Conservation (phyloP, 257 asterid genomes). For the Solanum acaule region DNA sequence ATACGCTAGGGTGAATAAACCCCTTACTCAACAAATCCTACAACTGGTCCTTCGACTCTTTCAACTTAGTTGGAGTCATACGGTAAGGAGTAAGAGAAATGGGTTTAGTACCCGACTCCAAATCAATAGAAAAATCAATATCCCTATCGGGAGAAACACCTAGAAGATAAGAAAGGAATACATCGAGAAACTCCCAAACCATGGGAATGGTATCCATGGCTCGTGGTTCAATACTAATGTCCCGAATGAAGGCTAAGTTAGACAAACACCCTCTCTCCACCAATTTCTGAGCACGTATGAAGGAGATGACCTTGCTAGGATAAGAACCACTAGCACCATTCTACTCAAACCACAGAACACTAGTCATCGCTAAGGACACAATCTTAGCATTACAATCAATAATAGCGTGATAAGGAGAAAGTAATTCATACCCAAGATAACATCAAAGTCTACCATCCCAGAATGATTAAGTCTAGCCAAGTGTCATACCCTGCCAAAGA, state of each 20-base stretch:
- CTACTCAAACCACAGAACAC: neutral
- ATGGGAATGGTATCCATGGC: fast-evolving
- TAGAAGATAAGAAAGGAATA: no score
- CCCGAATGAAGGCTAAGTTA: neutral
- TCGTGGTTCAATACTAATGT: no score
- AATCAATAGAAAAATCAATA: neutral
- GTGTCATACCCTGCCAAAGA: neutral
- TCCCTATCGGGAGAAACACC: no score
- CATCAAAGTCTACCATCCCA: neutral
- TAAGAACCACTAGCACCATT: neutral
- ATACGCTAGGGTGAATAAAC: neutral
- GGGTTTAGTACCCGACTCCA: neutral
- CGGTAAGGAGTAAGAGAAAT: no score
- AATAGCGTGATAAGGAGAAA: neutral
- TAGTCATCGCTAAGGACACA: neutral
- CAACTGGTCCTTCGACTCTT: no score
- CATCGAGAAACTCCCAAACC: no score
- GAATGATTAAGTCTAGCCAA: no score
- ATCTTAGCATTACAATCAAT: neutral
- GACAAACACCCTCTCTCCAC: neutral
- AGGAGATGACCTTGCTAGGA: neutral
- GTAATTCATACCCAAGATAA: neutral
- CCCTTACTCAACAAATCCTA: neutral
- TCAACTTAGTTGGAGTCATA: neutral
- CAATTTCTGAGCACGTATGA: no score